These are phyloP conservation scores for Psilocybe sp. DNA, from an alignment of 768 basidiomycete species.

Conservation along the genomic window DNA sequence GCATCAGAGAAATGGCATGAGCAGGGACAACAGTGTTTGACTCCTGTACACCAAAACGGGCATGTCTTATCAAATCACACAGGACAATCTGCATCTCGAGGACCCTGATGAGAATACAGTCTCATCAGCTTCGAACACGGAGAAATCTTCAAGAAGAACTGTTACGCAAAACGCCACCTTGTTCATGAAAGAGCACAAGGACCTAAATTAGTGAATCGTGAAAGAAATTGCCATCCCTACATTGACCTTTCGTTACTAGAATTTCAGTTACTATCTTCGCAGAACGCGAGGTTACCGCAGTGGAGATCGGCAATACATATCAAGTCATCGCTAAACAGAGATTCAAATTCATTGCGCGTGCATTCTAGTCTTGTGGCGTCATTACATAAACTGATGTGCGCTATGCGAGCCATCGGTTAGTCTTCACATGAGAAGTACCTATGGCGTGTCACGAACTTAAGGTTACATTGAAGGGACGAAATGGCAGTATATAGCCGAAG, in stretches of 20 bases:
- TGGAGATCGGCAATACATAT: background rate
- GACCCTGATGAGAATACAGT: background rate
- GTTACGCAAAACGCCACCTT: conserved; percentile 9
- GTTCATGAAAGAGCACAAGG: too few relatives aligned
- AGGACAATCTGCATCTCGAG: conserved; percentile 5
- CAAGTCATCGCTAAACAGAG: too few relatives aligned
- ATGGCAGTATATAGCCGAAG: too few relatives aligned
- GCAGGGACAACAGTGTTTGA: too few relatives aligned
- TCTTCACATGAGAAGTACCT: too few relatives aligned
- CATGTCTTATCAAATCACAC: background rate
- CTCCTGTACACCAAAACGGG: background rate
- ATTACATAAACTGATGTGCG: too few relatives aligned
- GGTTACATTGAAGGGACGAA: too few relatives aligned
- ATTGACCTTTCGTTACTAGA: background rate
- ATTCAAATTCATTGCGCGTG: too few relatives aligned
- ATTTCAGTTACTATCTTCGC: background rate
- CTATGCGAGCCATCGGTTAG: too few relatives aligned
- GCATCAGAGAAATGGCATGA: too few relatives aligned
- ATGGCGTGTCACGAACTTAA: too few relatives aligned
- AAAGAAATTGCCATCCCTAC: conserved; percentile 1
- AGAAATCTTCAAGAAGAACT: background rate
- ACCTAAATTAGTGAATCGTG: background rate
- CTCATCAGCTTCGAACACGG: background rate
- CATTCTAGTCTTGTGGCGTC: too few relatives aligned
- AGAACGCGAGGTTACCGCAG: background rate